phyloP scores from a whole-genome alignment of 805 yeast genomes.

The Starmerella geochares region DNA sequence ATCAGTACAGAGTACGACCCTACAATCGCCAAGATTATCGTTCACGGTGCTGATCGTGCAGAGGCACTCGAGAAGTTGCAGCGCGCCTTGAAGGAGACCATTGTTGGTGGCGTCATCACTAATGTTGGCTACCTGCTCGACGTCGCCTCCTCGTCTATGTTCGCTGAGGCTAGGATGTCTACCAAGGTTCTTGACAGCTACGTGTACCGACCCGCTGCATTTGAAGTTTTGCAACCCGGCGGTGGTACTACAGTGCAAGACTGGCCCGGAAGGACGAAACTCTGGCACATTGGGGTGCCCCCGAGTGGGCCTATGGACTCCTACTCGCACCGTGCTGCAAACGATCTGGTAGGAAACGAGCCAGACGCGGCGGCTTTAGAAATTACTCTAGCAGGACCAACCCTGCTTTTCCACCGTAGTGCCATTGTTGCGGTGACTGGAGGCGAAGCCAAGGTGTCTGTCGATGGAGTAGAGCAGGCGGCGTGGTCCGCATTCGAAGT shows the following conservation, averaged over 20 bases:
- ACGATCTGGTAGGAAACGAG: slow-evolving; percentile 81
- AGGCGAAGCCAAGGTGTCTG: slow-evolving; percentile 58
- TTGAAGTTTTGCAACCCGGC: slow-evolving; percentile 81
- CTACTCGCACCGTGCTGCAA: slow-evolving; percentile 80
- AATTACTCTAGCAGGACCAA: slow-evolving; percentile 78
- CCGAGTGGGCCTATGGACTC: slow-evolving; percentile 98
- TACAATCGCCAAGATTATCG: slow-evolving; percentile 90
- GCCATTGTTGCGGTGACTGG: slow-evolving; percentile 77
- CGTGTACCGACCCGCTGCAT: slow-evolving; percentile 68
- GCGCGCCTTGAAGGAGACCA: slow-evolving; percentile 75
- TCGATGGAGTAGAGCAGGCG: slow-evolving; percentile 47
- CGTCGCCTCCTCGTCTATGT: slow-evolving; percentile 75
- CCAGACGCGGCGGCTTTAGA: slow-evolving; percentile 79
- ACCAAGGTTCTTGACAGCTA: slow-evolving; percentile 80
- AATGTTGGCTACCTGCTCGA: slow-evolving; percentile 82
- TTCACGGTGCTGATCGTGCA: slow-evolving; percentile 77
- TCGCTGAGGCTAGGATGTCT: slow-evolving; percentile 69
- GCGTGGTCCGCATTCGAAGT: slow-evolving; percentile 68
- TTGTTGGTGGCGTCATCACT: slow-evolving; percentile 77
- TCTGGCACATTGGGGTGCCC: slow-evolving; percentile 90
- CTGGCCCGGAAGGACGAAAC: slow-evolving; percentile 79
- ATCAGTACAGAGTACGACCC: slow-evolving; percentile 94
- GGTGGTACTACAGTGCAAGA: slow-evolving; percentile 95
- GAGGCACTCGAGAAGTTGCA: slow-evolving; percentile 74
- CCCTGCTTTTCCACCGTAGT: slow-evolving; percentile 71